Percentiles rank a stretch among this genome's conserved stretches.
Conservation (phyloP, 495 filamentous ascomycete genomes). For the Aspergillus ellipticus region DNA sequence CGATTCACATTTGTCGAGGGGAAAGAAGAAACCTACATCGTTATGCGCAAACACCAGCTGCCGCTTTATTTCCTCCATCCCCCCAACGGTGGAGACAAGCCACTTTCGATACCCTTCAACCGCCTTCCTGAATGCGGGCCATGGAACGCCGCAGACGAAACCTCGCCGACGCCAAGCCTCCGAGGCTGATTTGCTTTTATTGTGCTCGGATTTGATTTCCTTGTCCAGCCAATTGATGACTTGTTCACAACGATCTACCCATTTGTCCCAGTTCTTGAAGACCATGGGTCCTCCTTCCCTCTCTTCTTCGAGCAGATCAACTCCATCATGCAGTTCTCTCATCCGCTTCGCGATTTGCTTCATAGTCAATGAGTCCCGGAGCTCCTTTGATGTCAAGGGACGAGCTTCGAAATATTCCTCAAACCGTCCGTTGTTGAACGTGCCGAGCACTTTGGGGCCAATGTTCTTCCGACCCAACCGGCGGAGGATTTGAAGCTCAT, state of each 20-base stretch:
- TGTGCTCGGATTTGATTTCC: conserved; percentile 50
- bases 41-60: conserved; percentile 93
- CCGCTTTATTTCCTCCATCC: conserved; percentile 59
- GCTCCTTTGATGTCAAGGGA: conserved; percentile 70
- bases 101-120: conserved; percentile 76
- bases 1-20: conserved; percentile 1
- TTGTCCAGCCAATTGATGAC: conserved; percentile 74
- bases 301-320: conserved; percentile 78
- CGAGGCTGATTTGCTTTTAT: conserved; percentile 26
- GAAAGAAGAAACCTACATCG: conserved; percentile 62
- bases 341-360: conserved; percentile 97
- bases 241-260: conserved; percentile 75
- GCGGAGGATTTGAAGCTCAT: conserved; percentile 80
- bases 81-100: conserved; percentile 69
- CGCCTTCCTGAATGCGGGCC: conserved; percentile 69
- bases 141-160: conserved; percentile 79
- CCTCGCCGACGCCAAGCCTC: conserved; percentile 65
- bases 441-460: conserved; percentile 87
- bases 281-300: conserved; percentile 73
- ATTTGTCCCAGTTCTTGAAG: conserved; percentile 94
- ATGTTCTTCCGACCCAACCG: conserved; percentile 89
- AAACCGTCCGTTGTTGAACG: conserved; percentile 93
- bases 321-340: conserved; percentile 91
- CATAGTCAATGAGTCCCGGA: conserved; percentile 77
- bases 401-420: conserved; percentile 86